Base-by-base conservation (phyloP, 805 yeast species). In the Candida montana region DNA sequence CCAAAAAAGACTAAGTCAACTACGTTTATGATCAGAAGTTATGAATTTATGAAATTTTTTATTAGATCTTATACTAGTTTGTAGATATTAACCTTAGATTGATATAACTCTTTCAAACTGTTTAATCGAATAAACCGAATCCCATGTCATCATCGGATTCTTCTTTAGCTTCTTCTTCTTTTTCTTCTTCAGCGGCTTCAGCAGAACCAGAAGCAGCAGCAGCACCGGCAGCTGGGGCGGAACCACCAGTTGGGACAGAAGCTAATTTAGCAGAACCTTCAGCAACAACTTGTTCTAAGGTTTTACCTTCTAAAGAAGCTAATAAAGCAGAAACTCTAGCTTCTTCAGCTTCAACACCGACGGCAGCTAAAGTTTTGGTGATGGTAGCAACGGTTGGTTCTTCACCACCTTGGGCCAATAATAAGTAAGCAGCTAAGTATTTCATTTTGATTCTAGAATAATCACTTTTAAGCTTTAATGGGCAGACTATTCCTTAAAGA, bases 371-470 rank as follows among this genome's bases (percentile, higher is more conserved):
- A 57, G 83, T 77, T 51, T 79, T 53, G 67, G 83, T 69, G 72
- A 84, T 75, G 71, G 83, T 88, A 55, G 81, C 73, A 58, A 84
- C 85, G 53, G 90, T 70, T 71, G 95, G 93, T 60, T 85, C 53
- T 63, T 31, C 83, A 73, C 91, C 93, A 72, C 90, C 88, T 73
- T 84, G 85, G 64, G 73, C 83, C 69, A 85, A 82, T 74, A 85
- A 80, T 72, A 85, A 82, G 78, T 85, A 85, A 74, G 95, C 91
- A 74, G 95, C 95, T 75, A 85, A 77, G 82, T 85, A 85, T 75
- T 83, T 85, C 93, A 85, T 55, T 44, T 44, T 42, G 29, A 39
- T 42, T 40, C 37, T 68, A 77, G 83, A 80, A 80, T 81, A 81
- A 81, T 80, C 86, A 78, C 78, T 70, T 78, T 80, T 81, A 81